Evolutionary conservation across 371 early-diverging fungal species (phyloP), one percentile per base, ranked within the genome.

Genomic region (Haplosporangium sp.): DNA sequence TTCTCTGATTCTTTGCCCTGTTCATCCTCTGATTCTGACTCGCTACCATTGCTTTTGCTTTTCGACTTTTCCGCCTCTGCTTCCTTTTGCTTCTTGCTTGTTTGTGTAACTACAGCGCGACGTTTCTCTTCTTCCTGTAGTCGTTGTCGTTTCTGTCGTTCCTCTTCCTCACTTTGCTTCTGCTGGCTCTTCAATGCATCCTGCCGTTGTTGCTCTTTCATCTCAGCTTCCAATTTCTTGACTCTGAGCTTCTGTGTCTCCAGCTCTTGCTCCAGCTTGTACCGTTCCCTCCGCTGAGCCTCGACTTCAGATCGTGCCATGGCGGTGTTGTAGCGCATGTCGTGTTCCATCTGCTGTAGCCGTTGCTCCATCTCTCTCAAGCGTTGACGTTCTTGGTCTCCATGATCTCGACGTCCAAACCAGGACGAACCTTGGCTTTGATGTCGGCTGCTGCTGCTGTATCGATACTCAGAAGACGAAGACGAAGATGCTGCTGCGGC

Each of bases 201-300:
- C 29, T 62, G 60, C 6, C 42, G 18, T n/a, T 59, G 59, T 13
- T 63, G 62, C 18, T 70, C 51, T 20, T 66, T 67, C 64, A 66
- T 57, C 38, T 64, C 74, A n/a, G 47, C 54, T 54, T 59, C 70
- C 46, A 66, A 43, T 51, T 59, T 67, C 50, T 66, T 64, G 64
- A 67, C 79, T 45, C 64, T 82, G 51, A 21, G 54, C 69, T 55
- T 64, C 59, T 71, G 82, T 38, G 54, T 59, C 62, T 71, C 76
- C 42, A 75, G 60, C 36, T 57, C 74, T 50, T 72, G 85, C 60
- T 81, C 81, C 56, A 55, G 67, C 37, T 74, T 75, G 59, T 46
- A 55, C 51, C 43, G 64, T 55, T 60, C 73, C 37, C 43, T 81
- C 37, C 69, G 62, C 20, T 64, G 68, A 18, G 46, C 56, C n/a